These are phyloP conservation scores for Crepidotus variabilis DNA, from an alignment of 768 basidiomycete species.

Conservation along the genomic window DNA sequence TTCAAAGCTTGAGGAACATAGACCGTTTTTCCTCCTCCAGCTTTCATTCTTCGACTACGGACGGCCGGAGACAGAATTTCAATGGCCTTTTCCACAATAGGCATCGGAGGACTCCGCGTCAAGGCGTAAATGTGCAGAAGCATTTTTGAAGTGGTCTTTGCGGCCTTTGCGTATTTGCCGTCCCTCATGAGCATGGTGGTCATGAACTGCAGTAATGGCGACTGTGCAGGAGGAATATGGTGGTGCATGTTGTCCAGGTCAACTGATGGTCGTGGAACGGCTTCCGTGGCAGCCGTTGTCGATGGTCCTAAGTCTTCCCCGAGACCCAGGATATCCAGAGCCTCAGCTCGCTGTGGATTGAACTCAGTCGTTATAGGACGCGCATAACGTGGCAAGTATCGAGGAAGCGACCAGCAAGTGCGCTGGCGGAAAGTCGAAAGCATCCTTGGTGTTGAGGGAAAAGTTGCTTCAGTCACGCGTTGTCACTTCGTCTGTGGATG, in stretches of 20 bases:
- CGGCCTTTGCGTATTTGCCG: conserved; percentile 63
- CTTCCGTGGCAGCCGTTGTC: background rate
- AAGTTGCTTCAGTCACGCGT: background rate
- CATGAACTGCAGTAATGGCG: conserved; percentile 70
- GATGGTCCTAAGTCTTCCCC: conserved; percentile 7
- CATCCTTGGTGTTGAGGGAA: conserved; percentile 8
- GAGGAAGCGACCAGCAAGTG: conserved; percentile 12
- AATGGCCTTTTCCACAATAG: conserved; percentile 74
- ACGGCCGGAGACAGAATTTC: conserved; percentile 68
- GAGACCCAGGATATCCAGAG: background rate
- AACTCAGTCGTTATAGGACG: background rate
- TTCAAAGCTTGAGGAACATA: conserved; percentile 67
- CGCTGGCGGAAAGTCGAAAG: conserved; percentile 17
- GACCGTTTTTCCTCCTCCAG: conserved; percentile 63
- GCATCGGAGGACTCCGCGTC: conserved; percentile 76
- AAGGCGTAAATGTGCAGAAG: conserved; percentile 71
- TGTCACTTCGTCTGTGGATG: background rate
- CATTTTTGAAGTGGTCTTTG: conserved; percentile 52
- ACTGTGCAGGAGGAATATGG: conserved; percentile 67
- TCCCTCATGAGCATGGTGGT: conserved; percentile 57
- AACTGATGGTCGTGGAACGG: conserved; percentile 3
- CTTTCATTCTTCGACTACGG: conserved; percentile 51
- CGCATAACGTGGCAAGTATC: conserved; percentile 3
- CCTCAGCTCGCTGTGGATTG: background rate
- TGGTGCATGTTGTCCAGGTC: conserved; percentile 30